phyloP scores from a whole-genome alignment of 2,329 filamentous ascomycete genomes.

The Biscogniauxia mediterranea region DNA sequence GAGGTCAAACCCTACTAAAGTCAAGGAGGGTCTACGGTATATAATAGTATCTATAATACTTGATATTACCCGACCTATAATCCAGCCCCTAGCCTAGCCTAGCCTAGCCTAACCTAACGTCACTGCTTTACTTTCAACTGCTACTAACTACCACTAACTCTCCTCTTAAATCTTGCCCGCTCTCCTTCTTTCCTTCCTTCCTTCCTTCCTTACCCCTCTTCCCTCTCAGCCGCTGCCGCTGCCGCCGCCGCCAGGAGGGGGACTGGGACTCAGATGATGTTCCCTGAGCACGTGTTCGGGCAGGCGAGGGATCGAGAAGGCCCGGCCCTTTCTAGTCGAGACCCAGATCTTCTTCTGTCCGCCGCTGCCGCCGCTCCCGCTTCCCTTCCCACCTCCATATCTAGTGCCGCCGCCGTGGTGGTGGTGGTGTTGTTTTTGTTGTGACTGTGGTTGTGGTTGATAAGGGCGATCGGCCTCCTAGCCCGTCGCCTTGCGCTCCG shows the following conservation, averaged over 20 bases:
- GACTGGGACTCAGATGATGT: background rate
- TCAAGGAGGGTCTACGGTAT: too few species aligned
- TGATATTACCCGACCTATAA: too few species aligned
- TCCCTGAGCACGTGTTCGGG: constrained; percentile 5
- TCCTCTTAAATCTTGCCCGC: too few species aligned
- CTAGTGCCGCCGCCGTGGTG: too few species aligned
- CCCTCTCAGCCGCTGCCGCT: background rate
- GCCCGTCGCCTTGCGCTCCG: constrained; percentile 31
- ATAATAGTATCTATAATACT: too few species aligned
- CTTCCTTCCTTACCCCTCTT: background rate
- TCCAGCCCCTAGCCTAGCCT: too few species aligned
- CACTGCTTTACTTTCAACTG: too few species aligned
- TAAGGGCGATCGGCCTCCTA: constrained; percentile 21
- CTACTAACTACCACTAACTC: too few species aligned
- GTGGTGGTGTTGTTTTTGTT: background rate
- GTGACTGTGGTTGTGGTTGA: background rate
- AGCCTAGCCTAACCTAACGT: too few species aligned
- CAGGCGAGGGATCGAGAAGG: constrained; percentile 7
- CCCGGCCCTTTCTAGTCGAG: constrained; percentile 5
- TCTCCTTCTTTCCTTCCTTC: background rate
- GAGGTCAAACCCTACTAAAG: too few species aligned
- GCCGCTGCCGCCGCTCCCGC: background rate
- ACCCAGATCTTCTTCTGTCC: constrained; percentile 3
- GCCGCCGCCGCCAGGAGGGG: too few species aligned
- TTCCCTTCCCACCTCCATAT: too few species aligned